These are phyloP conservation scores for Alternaria triticina DNA, from an alignment of 2,329 filamentous ascomycete species.

Conservation along the genomic window DNA sequence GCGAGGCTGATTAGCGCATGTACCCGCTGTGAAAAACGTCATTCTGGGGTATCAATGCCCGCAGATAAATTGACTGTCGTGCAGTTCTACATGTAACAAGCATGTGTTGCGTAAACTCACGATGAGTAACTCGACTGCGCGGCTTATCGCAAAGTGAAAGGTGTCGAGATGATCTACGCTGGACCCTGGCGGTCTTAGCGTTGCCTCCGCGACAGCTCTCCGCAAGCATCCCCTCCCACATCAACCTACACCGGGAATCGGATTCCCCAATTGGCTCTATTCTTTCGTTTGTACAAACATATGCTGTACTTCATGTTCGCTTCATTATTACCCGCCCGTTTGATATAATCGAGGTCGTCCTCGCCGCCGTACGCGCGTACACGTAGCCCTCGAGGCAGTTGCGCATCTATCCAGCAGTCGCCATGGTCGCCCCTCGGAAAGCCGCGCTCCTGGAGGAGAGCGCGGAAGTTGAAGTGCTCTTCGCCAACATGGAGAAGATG, in stretches of 20 bases:
- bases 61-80: neutral
- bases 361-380: conserved; percentile 1
- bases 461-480: conserved; percentile 70
- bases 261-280: neutral
- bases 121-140: neutral
- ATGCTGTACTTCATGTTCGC: conserved; percentile 5
- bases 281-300: neutral
- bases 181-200: conserved; percentile 35
- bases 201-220: conserved; percentile 27
- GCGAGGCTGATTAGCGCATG: conserved; percentile 11
- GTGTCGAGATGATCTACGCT: conserved; percentile 10
- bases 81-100: neutral
- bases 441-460: conserved; percentile 68
- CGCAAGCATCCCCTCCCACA: conserved; percentile 34
- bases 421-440: conserved; percentile 62
- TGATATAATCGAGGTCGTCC: conserved; percentile 7
- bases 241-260: neutral
- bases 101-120: neutral
- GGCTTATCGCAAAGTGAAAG: neutral
- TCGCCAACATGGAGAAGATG: conserved; percentile 84
- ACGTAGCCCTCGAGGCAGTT: conserved; percentile 18
- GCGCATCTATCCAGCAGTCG: conserved; percentile 28
- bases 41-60: neutral
- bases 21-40: neutral
- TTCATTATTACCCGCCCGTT: conserved; percentile 4